Conservation (phyloP, 2,329 filamentous ascomycete species). For the Ascochyta viciae-villosae region DNA sequence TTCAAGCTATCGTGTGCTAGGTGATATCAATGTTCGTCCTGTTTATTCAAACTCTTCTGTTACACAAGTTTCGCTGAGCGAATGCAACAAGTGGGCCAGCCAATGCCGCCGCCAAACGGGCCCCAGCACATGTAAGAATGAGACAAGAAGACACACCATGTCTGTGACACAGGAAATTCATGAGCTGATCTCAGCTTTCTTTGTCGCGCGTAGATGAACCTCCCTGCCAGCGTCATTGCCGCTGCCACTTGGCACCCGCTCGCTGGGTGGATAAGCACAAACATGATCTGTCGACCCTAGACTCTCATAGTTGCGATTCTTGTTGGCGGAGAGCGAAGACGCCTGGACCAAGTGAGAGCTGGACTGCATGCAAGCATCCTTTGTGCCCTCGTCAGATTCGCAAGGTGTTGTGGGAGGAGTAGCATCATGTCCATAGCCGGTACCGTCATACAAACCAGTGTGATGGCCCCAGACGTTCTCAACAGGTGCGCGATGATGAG, state of each 20-base stretch:
- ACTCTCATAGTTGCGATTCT: background rate
- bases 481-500: background rate
- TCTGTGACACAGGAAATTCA: background rate
- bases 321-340: background rate
- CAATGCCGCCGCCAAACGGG: background rate
- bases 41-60: background rate
- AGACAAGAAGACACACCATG: background rate
- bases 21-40: background rate
- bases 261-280: background rate
- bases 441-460: slow-evolving; percentile 33
- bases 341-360: background rate
- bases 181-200: slow-evolving; percentile 1
- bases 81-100: background rate
- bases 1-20: slow-evolving; percentile 7
- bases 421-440: slow-evolving; percentile 31
- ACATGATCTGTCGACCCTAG: slow-evolving; percentile 6
- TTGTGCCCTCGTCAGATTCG: slow-evolving; percentile 9
- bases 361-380: background rate
- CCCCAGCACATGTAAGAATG: slow-evolving; percentile 5
- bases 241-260: background rate
- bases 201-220: background rate
- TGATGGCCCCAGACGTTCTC: slow-evolving; percentile 22
- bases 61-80: background rate
- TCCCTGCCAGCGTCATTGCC: background rate
- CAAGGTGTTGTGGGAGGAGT: background rate